Conservation (phyloP, 306 rosid genomes). For the Corylus americana region DNA sequence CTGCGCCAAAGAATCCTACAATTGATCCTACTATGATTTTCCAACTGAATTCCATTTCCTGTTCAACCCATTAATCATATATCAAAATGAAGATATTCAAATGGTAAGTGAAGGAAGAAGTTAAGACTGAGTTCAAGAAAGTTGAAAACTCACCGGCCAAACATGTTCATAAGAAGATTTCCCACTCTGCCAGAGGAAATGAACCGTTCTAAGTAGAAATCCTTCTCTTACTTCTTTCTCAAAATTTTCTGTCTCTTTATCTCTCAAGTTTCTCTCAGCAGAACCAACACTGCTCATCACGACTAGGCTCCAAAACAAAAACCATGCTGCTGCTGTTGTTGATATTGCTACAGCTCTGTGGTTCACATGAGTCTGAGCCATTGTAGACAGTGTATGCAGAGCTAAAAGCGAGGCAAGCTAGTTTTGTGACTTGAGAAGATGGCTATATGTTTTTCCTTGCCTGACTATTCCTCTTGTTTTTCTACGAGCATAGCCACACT, state of each 20-base stretch:
- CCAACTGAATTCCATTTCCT: constrained; percentile 87
- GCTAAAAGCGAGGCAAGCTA: constrained; percentile 15
- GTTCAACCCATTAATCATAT: constrained; percentile 32
- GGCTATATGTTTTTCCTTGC: background rate
- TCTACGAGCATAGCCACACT: background rate
- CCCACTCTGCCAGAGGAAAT: constrained; percentile 58
- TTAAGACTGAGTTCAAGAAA: background rate
- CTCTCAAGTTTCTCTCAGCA: constrained; percentile 60
- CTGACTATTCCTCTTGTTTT: background rate
- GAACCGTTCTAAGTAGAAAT: constrained; percentile 31
- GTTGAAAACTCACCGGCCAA: constrained; percentile 72
- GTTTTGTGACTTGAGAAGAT: background rate
- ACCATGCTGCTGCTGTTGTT: constrained; percentile 38
- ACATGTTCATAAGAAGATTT: constrained; percentile 60
- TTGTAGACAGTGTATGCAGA: constrained; percentile 22
- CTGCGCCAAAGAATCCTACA: constrained; percentile 86
- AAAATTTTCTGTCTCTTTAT: constrained; percentile 21
- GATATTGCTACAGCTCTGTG: constrained; percentile 34
- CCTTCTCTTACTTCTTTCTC: constrained; percentile 29
- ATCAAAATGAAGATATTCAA: constrained; percentile 15
- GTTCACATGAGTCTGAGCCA: constrained; percentile 41
- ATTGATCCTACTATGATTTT: constrained; percentile 63
- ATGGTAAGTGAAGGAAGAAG: constrained; percentile 10
- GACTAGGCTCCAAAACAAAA: constrained; percentile 39
- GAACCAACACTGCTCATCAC: constrained; percentile 38